Evolutionary conservation across 2,329 filamentous ascomycete genomes (phyloP).

Genomic region (Cytospora leucostoma): DNA sequence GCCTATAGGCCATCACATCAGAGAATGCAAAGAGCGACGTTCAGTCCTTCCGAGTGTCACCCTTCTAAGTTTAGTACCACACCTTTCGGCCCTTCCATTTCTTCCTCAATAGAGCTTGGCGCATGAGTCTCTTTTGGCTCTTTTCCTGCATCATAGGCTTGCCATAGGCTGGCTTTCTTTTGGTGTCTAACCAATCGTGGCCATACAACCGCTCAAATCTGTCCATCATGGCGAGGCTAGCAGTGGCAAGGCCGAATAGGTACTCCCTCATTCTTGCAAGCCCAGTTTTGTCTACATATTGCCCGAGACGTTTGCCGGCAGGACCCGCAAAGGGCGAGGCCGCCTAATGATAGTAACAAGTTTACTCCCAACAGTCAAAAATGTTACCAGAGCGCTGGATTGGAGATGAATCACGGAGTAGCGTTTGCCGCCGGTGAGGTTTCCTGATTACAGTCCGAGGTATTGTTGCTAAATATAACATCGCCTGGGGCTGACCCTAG

Average conservation of each 20-base stretch:
- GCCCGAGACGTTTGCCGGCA: background rate
- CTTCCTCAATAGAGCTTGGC: constrained; percentile 15
- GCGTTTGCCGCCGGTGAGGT: background rate
- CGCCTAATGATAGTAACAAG: background rate
- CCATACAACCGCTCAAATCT: constrained; percentile 3
- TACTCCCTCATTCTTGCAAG: background rate
- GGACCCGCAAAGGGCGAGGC: background rate
- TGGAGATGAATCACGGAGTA: background rate
- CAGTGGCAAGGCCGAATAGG: constrained; percentile 2
- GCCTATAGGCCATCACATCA: constrained; percentile 22
- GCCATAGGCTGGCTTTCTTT: constrained; percentile 13
- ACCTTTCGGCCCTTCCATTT: constrained; percentile 16
- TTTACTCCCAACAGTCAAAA: background rate
- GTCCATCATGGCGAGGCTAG: constrained; percentile 12
- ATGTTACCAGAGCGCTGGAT: background rate
- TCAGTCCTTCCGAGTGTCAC: constrained; percentile 10
- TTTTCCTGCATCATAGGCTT: constrained; percentile 9
- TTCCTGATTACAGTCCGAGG: background rate
- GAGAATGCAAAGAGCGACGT: constrained; percentile 10
- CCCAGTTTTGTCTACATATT: background rate
- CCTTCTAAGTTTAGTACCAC: constrained; percentile 19
- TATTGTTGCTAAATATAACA: constrained; percentile 21
- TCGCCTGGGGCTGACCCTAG: constrained; percentile 4
- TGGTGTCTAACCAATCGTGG: constrained; percentile 18
- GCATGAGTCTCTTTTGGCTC: constrained; percentile 7